A percentile compares a stretch with the other conserved stretches of the same genome.
These are phyloP conservation scores for Chlorella sorokiniana DNA, from an alignment of 139 green algal species.

Conservation along the genomic window DNA sequence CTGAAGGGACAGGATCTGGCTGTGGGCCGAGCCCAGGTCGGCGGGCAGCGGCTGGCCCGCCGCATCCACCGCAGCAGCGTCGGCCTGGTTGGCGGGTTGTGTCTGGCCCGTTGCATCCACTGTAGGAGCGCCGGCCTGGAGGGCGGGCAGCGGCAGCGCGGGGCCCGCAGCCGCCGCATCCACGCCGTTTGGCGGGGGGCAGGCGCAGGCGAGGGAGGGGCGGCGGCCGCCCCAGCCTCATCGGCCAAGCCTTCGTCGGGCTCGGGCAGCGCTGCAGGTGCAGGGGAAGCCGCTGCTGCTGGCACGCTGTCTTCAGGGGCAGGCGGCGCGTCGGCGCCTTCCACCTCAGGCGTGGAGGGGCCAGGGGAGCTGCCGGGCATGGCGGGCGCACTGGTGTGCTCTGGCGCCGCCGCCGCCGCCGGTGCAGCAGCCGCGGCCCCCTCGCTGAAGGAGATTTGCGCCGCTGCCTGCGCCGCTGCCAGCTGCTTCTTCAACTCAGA, in stretches of 20 bases:
- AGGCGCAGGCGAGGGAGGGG: background rate
- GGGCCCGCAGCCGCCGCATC: background rate
- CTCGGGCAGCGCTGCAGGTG: background rate
- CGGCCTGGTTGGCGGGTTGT: background rate
- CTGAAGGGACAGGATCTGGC: background rate
- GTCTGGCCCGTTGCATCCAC: background rate
- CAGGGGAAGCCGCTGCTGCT: background rate
- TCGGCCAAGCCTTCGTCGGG: too few relatives aligned
- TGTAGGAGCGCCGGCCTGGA: background rate
- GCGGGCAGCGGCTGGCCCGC: background rate
- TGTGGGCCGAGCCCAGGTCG: background rate
- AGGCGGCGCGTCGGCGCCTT: background rate
- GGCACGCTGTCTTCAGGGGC: background rate
- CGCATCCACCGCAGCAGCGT: background rate
- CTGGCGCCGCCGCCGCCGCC: background rate
- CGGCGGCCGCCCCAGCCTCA: background rate
- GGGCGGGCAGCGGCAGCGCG: too few relatives aligned
- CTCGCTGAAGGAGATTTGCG: too few relatives aligned
- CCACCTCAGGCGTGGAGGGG: background rate
- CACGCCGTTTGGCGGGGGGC: background rate
- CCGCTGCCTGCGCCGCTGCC: background rate
- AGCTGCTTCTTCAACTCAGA: slow-evolving; percentile 12
- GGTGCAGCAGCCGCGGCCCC: background rate
- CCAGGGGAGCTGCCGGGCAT: background rate
- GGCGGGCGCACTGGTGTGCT: background rate